A percentile compares a stretch with the other conserved stretches of the same genome.
These are phyloP conservation scores for Colletotrichum sublineola DNA, from an alignment of 2,329 filamentous ascomycete genomes.

Conservation along the genomic window DNA sequence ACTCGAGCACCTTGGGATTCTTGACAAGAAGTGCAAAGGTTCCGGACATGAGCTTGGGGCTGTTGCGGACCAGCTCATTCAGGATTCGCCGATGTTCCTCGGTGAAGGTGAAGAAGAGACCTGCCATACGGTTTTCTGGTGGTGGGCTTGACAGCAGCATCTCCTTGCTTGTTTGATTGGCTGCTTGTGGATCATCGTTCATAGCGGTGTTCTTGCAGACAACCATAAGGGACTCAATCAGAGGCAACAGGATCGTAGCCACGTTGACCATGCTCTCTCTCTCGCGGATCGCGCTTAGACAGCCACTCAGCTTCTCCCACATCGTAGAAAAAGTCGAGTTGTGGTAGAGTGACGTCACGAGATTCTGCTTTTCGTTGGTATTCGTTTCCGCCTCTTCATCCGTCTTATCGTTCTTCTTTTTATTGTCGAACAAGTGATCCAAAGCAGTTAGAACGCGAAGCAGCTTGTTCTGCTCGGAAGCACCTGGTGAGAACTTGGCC, in stretches of 20 bases:
- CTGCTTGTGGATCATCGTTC: conserved; percentile 69
- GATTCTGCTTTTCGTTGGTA: conserved; percentile 79
- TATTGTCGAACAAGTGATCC: conserved; percentile 94
- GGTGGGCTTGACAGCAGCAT: conserved; percentile 78
- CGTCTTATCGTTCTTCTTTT: conserved; percentile 68
- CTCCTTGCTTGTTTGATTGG: conserved; percentile 68
- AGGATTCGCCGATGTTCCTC: conserved; percentile 98
- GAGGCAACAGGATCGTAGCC: conserved; percentile 91
- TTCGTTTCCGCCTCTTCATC: conserved; percentile 63
- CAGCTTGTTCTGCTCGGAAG: conserved; percentile 96
- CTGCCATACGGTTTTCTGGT: conserved; percentile 86
- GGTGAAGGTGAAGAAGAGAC: conserved; percentile 95
- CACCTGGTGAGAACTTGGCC: conserved; percentile 94
- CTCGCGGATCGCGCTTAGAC: conserved; percentile 87
- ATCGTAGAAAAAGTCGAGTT: conserved; percentile 90
- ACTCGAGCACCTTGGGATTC: conserved; percentile 98
- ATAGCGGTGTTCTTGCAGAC: conserved; percentile 97
- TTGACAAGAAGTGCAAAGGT: conserved; percentile 96
- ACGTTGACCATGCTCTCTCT: conserved; percentile 97
- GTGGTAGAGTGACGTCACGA: conserved; percentile 89
- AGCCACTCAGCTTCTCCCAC: conserved; percentile 93
- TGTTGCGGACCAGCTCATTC: conserved; percentile 96
- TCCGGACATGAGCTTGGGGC: conserved; percentile 98
- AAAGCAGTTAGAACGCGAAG: conserved; percentile 92
- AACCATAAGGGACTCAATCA: conserved; percentile 98